phyloP scores from a whole-genome alignment of 2,329 filamentous ascomycete genomes.

The Botrytis sinoallii region DNA sequence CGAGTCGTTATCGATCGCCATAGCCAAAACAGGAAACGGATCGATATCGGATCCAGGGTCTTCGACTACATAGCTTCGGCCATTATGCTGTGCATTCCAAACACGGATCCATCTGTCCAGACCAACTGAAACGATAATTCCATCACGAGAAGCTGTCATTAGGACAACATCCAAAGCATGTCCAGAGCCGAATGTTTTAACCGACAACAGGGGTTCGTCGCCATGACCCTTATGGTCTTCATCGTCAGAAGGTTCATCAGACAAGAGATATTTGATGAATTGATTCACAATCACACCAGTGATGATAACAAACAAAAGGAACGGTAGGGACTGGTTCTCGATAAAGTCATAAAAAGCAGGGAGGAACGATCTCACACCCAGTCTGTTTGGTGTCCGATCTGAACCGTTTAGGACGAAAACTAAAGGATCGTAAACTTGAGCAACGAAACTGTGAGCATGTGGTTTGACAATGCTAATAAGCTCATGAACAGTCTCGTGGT shows the following conservation, averaged over 20 bases:
- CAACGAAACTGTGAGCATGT: conserved; percentile 66
- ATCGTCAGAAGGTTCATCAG: conserved; percentile 51
- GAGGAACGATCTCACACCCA: conserved; percentile 47
- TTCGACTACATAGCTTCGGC: conserved; percentile 43
- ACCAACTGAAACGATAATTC: conserved; percentile 65
- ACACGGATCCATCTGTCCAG: conserved; percentile 67
- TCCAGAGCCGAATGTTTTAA: conserved; percentile 58
- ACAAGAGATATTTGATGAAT: conserved; percentile 71
- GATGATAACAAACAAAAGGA: conserved; percentile 61
- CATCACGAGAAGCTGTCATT: conserved; percentile 59
- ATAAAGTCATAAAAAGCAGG: conserved; percentile 66
- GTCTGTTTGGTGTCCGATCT: conserved; percentile 55
- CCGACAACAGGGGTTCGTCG: conserved; percentile 52
- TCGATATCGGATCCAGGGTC: conserved; percentile 38
- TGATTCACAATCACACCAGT: conserved; percentile 63
- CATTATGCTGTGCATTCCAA: conserved; percentile 52
- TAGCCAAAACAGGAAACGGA: conserved; percentile 58
- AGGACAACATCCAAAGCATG: conserved; percentile 69
- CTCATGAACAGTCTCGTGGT: conserved; percentile 74
- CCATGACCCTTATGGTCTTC: conserved; percentile 45
- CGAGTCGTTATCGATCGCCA: conserved; percentile 62
- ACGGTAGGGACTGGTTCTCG: conserved; percentile 55
- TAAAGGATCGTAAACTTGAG: conserved; percentile 70
- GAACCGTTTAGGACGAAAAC: conserved; percentile 69
- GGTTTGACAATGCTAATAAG: conserved; percentile 75